Evolutionary conservation across 2,329 filamentous ascomycete species (phyloP).

Genomic region (Cercospora berteroae): DNA sequence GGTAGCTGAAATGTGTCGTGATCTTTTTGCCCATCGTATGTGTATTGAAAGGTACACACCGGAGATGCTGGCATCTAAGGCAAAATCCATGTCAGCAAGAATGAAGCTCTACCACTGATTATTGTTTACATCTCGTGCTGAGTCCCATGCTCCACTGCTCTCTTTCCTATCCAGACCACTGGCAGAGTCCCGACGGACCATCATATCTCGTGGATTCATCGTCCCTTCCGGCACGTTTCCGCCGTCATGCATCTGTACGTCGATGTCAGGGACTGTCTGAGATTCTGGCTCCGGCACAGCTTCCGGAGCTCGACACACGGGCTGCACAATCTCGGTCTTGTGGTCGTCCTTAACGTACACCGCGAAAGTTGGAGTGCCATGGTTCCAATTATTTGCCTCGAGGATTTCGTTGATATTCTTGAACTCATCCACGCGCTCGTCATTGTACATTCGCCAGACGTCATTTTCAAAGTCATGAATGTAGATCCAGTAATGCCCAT

Average conservation of each 20-base stretch:
- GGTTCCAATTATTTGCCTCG: conserved; percentile 58
- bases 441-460: conserved; percentile 93
- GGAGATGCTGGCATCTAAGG: neutral
- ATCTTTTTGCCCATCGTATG: neutral
- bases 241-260: conserved; percentile 4
- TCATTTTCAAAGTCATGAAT: conserved; percentile 81
- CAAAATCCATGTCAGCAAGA: neutral
- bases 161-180: neutral
- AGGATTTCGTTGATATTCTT: conserved; percentile 60
- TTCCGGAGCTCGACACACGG: conserved; percentile 37
- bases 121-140: neutral
- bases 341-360: conserved; percentile 74
- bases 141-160: neutral
- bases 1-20: neutral
- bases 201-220: neutral
- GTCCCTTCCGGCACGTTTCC: neutral
- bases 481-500: conserved; percentile 95
- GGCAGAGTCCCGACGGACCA: neutral
- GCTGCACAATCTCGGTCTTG: conserved; percentile 58
- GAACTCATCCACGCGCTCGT: conserved; percentile 71
- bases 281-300: conserved; percentile 3
- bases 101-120: neutral
- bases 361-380: conserved; percentile 77
- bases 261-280: neutral
- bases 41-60: neutral